These are phyloP conservation scores for Taiwanofungus camphoratus DNA, from an alignment of 1,284 basidiomycete species.

Conservation along the genomic window DNA sequence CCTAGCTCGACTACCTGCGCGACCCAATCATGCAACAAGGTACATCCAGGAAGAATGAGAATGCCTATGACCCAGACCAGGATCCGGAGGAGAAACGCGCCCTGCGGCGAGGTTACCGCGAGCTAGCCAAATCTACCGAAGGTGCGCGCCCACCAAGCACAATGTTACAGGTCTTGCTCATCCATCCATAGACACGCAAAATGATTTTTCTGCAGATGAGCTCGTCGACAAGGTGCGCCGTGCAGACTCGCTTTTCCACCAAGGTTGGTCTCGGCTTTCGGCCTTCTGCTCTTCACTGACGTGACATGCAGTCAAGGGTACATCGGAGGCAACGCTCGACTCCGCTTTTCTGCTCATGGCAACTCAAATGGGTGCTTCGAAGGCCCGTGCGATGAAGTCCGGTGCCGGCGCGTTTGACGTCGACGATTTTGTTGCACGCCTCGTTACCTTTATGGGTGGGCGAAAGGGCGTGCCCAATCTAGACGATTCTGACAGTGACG, in stretches of 20 bases:
- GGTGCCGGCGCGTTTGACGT: slow-evolving; percentile 78
- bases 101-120: slow-evolving; percentile 64
- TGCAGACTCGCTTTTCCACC: slow-evolving; percentile 55
- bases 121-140: slow-evolving; percentile 53
- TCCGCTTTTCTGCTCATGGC: slow-evolving; percentile 66
- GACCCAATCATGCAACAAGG: neutral
- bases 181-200: slow-evolving; percentile 31
- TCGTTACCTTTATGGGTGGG: slow-evolving; percentile 70
- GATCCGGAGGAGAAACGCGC: slow-evolving; percentile 68
- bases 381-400: slow-evolving; percentile 82
- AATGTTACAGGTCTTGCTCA: neutral
- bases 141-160: slow-evolving; percentile 32
- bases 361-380: slow-evolving; percentile 66
- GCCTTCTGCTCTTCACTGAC: neutral
- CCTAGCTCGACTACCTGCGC: too few species aligned
- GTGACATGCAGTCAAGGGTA: slow-evolving; percentile 56
- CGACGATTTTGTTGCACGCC: slow-evolving; percentile 74
- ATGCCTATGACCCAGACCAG: slow-evolving; percentile 72
- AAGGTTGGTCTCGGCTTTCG: slow-evolving; percentile 38
- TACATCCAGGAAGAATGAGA: neutral
- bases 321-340: slow-evolving; percentile 77
- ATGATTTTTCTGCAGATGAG: slow-evolving; percentile 51
- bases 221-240: slow-evolving; percentile 47
- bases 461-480: slow-evolving; percentile 33
- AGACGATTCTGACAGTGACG: slow-evolving; percentile 22